phyloP scores from a whole-genome alignment of 2,329 filamentous ascomycete genomes.

The Mycosphaerelloides madeirae region DNA sequence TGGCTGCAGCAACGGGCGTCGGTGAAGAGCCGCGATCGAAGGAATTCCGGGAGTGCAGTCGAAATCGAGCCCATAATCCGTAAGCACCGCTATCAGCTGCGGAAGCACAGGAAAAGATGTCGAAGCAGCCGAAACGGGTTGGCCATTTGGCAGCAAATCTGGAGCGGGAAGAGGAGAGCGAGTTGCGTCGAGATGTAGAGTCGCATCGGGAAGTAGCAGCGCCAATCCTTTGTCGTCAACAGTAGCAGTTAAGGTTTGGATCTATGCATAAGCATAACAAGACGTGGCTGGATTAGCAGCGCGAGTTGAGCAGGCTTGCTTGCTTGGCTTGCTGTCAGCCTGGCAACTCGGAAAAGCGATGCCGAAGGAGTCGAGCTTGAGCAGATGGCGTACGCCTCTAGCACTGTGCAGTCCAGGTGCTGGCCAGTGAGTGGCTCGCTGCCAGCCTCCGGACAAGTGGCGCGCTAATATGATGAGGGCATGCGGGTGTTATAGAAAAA shows the following conservation, averaged over 20 bases:
- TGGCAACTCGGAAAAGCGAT: conserved; percentile 14
- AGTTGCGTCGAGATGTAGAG: conserved; percentile 8
- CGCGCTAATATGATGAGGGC: conserved; percentile 7
- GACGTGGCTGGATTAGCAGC: conserved; percentile 10
- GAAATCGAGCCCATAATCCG: too few relatives aligned
- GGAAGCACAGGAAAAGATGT: neutral
- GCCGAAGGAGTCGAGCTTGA: conserved; percentile 19
- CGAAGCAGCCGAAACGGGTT: neutral
- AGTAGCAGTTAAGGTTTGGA: conserved; percentile 13
- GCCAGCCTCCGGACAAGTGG: conserved; percentile 9
- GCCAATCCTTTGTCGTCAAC: conserved; percentile 14
- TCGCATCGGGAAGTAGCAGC: conserved; percentile 21
- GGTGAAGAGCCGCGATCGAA: conserved; percentile 1
- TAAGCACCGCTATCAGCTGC: neutral
- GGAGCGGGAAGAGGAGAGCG: neutral
- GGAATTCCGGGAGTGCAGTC: too few relatives aligned
- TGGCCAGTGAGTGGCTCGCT: conserved; percentile 4
- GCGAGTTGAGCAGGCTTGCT: conserved; percentile 1
- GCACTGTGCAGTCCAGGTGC: conserved; percentile 5
- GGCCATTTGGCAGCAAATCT: neutral
- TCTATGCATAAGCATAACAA: conserved; percentile 24
- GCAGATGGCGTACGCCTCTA: conserved; percentile 16
- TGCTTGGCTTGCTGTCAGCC: conserved; percentile 4
- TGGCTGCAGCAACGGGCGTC: too few relatives aligned
- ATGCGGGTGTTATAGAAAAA: too few relatives aligned